Percentiles rank a stretch among this genome's conserved stretches.
These are phyloP conservation scores for Annulohypoxylon moriforme DNA, from an alignment of 495 filamentous ascomycete genomes.

Conservation along the genomic window DNA sequence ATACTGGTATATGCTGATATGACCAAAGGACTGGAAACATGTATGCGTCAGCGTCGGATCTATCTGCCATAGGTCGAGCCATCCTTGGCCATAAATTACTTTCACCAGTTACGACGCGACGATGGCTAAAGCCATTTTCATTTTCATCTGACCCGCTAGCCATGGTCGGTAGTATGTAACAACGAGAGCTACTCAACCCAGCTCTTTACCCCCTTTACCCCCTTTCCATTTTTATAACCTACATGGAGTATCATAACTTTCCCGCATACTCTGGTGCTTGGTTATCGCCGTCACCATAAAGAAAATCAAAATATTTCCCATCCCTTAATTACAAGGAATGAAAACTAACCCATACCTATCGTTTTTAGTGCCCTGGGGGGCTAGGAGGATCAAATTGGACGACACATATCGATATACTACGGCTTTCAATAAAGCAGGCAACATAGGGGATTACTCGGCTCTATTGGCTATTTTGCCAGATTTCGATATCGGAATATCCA, in stretches of 20 bases:
- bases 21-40: conserved; percentile 64
- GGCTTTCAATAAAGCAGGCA: conserved; percentile 67
- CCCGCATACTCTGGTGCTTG: neutral
- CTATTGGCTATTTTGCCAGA: conserved; percentile 64
- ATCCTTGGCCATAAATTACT: conserved; percentile 66
- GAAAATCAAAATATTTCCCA: neutral
- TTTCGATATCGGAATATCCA: conserved; percentile 63
- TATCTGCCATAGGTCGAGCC: conserved; percentile 63
- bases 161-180: conserved; percentile 55
- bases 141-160: conserved; percentile 60
- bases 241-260: neutral
- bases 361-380: conserved; percentile 69
- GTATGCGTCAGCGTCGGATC: conserved; percentile 64
- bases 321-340: neutral
- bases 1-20: conserved; percentile 17
- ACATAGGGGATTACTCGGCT: conserved; percentile 60
- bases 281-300: neutral
- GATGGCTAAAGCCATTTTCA: conserved; percentile 68
- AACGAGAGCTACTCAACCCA: neutral
- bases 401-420: conserved; percentile 53
- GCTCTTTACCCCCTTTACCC: neutral
- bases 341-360: neutral
- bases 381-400: conserved; percentile 52
- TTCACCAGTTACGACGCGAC: conserved; percentile 58
- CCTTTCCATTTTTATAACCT: neutral